Conservation (phyloP, 768 basidiomycete genomes). For the Mrakia hoshinonis region DNA sequence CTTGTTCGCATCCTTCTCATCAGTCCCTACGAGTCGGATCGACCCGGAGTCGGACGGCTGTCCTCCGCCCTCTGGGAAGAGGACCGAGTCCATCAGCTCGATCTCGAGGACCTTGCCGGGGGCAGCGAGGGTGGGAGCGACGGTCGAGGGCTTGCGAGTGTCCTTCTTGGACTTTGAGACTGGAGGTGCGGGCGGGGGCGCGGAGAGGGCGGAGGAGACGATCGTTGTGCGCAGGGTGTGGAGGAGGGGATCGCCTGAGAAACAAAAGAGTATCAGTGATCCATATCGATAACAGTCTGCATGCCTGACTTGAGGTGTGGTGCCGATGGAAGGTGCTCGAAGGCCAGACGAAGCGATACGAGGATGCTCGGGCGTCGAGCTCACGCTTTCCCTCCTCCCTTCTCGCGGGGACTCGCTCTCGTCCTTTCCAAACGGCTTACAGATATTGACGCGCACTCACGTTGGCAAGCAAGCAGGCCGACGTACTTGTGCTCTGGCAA, state of each 20-base stretch:
- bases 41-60: slow-evolving; percentile 66
- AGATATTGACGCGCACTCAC: neutral
- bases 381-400: too few species aligned
- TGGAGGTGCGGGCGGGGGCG: neutral
- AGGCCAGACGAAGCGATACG: too few species aligned
- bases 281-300: neutral
- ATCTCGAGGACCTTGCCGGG: slow-evolving; percentile 10
- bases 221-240: slow-evolving; percentile 42
- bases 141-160: neutral
- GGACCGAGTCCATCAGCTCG: slow-evolving; percentile 10
- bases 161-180: slow-evolving; percentile 10
- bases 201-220: slow-evolving; percentile 33
- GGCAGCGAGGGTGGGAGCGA: slow-evolving; percentile 41
- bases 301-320: slow-evolving; percentile 5
- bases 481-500: slow-evolving; percentile 20
- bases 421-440: too few species aligned
- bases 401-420: too few species aligned
- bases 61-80: slow-evolving; percentile 46
- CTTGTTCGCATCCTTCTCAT: slow-evolving; percentile 44
- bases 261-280: too few species aligned
- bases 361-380: too few species aligned
- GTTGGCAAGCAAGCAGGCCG: slow-evolving; percentile 29
- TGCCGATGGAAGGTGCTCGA: neutral
- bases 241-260: slow-evolving; percentile 61
- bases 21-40: slow-evolving; percentile 40